Percentiles rank a stretch among this genome's conserved stretches.
Evolutionary conservation across 495 filamentous ascomycete species (phyloP).

Genomic region (Neurospora sp.): DNA sequence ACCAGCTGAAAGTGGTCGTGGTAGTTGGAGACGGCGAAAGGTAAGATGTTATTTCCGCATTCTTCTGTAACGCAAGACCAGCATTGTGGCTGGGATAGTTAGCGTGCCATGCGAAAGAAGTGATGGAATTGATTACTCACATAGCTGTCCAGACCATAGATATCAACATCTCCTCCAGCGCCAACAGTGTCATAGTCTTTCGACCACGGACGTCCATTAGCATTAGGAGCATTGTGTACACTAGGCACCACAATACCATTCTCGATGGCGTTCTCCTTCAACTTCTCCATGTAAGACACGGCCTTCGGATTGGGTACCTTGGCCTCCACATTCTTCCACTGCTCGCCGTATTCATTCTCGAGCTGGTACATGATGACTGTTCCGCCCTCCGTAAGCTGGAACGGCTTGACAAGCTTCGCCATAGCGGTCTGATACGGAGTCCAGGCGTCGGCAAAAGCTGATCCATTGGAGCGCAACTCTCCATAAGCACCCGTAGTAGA

Average conservation of each 20-base stretch:
- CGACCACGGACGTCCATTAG: slow-evolving; percentile 33
- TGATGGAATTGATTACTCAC: not conserved
- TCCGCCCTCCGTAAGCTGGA: slow-evolving; percentile 46
- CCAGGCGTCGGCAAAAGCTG: slow-evolving; percentile 45
- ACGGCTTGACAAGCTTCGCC: slow-evolving; percentile 36
- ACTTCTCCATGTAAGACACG: slow-evolving; percentile 46
- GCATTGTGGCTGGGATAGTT: slow-evolving; percentile 34
- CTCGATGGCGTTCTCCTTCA: slow-evolving; percentile 36
- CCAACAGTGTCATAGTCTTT: slow-evolving; percentile 33
- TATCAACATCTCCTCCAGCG: slow-evolving; percentile 45
- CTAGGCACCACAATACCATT: slow-evolving; percentile 47
- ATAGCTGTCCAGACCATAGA: slow-evolving; percentile 49
- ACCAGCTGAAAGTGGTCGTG: slow-evolving; percentile 12
- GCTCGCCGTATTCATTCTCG: slow-evolving; percentile 52
- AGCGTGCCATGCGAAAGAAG: not conserved
- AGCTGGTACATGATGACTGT: slow-evolving; percentile 47
- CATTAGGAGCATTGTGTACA: slow-evolving; percentile 39
- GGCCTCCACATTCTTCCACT: slow-evolving; percentile 36
- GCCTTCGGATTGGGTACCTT: slow-evolving; percentile 39
- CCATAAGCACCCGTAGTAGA: slow-evolving; percentile 53
- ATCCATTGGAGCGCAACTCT: slow-evolving; percentile 45
- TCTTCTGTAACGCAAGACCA: slow-evolving; percentile 47
- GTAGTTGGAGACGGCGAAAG: slow-evolving; percentile 1
- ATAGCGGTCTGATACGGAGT: slow-evolving; percentile 42
- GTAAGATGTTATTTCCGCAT: slow-evolving; percentile 42